A percentile compares a stretch with the other conserved stretches of the same genome.
phyloP scores from a whole-genome alignment of 805 yeast species.

The Torulaspora gathmanii region DNA sequence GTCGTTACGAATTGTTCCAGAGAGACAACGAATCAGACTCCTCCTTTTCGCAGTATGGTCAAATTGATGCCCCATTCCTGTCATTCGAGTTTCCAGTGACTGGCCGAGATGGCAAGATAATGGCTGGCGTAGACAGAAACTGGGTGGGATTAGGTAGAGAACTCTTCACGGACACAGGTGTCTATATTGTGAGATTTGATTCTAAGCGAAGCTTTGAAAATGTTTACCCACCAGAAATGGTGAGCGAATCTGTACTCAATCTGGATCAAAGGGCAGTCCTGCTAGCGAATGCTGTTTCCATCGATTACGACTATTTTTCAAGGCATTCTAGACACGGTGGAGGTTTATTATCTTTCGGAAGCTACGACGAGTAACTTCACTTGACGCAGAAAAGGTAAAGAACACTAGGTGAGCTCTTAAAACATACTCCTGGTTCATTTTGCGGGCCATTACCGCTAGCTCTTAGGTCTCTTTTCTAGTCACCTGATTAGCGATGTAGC shows the following conservation, averaged over 20 bases:
- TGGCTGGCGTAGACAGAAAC: slow-evolving; percentile 81
- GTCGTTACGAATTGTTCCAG: slow-evolving; percentile 76
- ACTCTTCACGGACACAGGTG: slow-evolving; percentile 90
- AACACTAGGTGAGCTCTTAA: not conserved
- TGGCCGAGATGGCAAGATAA: slow-evolving; percentile 52
- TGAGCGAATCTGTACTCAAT: slow-evolving; percentile 44
- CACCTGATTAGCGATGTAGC: not conserved
- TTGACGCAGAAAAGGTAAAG: not conserved
- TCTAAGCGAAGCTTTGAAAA: slow-evolving; percentile 57
- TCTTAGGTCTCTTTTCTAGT: not conserved
- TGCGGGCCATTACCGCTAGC: no score
- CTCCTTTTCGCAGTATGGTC: slow-evolving; percentile 71
- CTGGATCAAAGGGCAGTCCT: slow-evolving; percentile 81
- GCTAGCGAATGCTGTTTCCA: slow-evolving; percentile 82
- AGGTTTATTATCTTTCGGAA: slow-evolving; percentile 31
- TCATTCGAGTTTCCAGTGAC: slow-evolving; percentile 79
- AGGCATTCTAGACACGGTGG: slow-evolving; percentile 70
- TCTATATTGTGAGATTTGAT: slow-evolving; percentile 81
- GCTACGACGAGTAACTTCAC: slow-evolving; percentile 22
- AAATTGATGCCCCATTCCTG: slow-evolving; percentile 79
- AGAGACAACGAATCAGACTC: slow-evolving; percentile 38
- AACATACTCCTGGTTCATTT: not conserved
- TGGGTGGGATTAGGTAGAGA: slow-evolving; percentile 96
- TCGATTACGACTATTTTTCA: slow-evolving; percentile 96
- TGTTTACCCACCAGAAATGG: slow-evolving; percentile 42